Evolutionary conservation across 805 yeast species (phyloP), one percentile per base, ranked within the genome.

Genomic region (Metschnikowia kofuensis): DNA sequence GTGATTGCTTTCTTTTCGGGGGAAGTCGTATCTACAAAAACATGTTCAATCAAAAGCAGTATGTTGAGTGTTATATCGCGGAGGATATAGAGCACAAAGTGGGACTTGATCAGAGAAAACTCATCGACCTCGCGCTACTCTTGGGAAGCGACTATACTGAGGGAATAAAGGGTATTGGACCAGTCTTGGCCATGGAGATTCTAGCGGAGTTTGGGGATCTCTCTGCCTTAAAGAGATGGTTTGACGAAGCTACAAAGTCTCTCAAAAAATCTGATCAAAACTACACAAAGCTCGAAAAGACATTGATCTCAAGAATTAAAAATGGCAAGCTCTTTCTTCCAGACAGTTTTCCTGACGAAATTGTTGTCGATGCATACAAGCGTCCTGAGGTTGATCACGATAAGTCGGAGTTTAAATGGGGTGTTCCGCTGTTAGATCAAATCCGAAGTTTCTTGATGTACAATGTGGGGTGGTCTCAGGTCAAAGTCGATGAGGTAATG

Each of bases 121-220:
- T 94, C 64, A 89, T 94, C 29, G 89, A 87, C 39, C 67, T 94
- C 51, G 99, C 97, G 0, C 76, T 84, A 42, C 66, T 94, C 27
- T 68, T 94, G 16, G 99, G 99, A 0, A 89, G 97, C 65, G 99
- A 94, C 68, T 94, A 94, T 63, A 91, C 99, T 0, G 88, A 85
- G 45, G 99, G 99, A 0, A 68, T 94, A 34, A 85, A 87, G 49
- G 96, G 98, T 2, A 78, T 94, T 51, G 99, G 99, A 1, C 97
- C 97, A 0, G 98, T 94, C 1, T 77, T 85, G 15, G 94, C 96
- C 0, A 81, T 89, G 81, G 97, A 94, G 64, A 79, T 94, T 15
- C 59, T 94, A 34, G 96, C 96, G 0, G 96, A 91, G 57, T 94
- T 92, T 67, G 82, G 79, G 1, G 62, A 64, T 27, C 63, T 82